Base-by-base conservation (phyloP, 192 early-diverging fungal species). In the Rhizoclosmatium globosum region DNA sequence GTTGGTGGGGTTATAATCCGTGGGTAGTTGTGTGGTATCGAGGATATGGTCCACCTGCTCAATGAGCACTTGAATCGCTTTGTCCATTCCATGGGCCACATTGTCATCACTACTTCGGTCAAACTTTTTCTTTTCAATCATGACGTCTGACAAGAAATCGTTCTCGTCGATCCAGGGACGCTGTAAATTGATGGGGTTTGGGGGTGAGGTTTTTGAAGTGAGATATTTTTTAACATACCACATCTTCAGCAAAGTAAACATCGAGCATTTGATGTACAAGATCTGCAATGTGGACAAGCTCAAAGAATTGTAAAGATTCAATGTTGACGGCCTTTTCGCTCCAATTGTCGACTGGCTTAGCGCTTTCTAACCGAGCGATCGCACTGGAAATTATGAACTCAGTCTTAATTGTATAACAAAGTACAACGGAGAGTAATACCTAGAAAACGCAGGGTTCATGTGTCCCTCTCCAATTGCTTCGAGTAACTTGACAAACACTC, bases 221-320 rank as follows among this genome's bases (percentile, higher is more conserved):
- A 50, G 45, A 57, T 64, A 31, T 9, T 17, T 74, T 59, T 9
- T 0, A 45, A 78, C 86, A 23, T 85, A 93, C 91, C 80, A 99
- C 91, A 69, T 95, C 95, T 83, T 95, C 93, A 19, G 92, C 89
- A 86, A 95, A 95, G 80, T 97, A 98, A 31, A 96, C 92, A 80
- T 98, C 94, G 23, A 97, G 78, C 94, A 99, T 95, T 76, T 99
- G 97, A 64, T 95, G 92, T 43, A 94, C 92, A 64, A 98, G 82
- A 85, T 99, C 97, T 21, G 93, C 92, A 60, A 99, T 87, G 84
- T 99, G 97, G 17, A 98, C 92, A 50, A 99, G 84, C 79, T 96
- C 97, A 82, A 98, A 96, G 81, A 98, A 98, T 67, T 95, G 93
- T 44, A 91, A 82, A 57, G 89, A 93, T 58, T 88, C 90, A 59